These are phyloP conservation scores for Botrytis porri DNA, from an alignment of 2,329 filamentous ascomycete species.

Conservation along the genomic window DNA sequence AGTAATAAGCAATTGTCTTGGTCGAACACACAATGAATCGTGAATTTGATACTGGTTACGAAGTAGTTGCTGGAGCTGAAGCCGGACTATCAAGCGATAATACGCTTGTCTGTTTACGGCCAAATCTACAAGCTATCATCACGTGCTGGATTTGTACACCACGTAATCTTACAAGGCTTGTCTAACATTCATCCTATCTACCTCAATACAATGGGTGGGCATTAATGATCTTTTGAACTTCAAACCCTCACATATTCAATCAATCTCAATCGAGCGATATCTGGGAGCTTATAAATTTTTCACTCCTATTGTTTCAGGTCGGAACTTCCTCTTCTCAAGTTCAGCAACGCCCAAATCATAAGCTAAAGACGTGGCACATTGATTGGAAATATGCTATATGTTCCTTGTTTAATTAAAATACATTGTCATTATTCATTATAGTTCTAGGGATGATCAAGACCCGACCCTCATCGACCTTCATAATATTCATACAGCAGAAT, in stretches of 20 bases:
- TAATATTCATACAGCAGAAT: slow-evolving; percentile 11
- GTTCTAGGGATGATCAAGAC: background rate
- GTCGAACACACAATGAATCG: background rate
- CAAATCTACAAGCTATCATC: background rate
- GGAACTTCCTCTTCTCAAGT: background rate
- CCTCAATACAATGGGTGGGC: background rate
- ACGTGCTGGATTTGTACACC: background rate
- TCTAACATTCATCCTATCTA: background rate
- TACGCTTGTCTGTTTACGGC: background rate
- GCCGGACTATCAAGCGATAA: background rate
- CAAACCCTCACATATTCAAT: background rate
- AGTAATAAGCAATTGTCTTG: background rate
- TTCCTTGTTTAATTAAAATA: background rate
- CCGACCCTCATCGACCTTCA: background rate
- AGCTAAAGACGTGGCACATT: background rate
- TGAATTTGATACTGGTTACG: background rate
- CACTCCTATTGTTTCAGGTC: background rate
- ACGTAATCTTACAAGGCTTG: background rate
- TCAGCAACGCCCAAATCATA: background rate
- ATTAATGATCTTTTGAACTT: background rate
- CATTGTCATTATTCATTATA: background rate
- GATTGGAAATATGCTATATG: background rate
- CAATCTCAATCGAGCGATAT: background rate
- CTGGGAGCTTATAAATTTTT: background rate
- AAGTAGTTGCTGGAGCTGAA: background rate